Conservation (phyloP, 352 stramenopile species). For the Plasmopara muralis region DNA sequence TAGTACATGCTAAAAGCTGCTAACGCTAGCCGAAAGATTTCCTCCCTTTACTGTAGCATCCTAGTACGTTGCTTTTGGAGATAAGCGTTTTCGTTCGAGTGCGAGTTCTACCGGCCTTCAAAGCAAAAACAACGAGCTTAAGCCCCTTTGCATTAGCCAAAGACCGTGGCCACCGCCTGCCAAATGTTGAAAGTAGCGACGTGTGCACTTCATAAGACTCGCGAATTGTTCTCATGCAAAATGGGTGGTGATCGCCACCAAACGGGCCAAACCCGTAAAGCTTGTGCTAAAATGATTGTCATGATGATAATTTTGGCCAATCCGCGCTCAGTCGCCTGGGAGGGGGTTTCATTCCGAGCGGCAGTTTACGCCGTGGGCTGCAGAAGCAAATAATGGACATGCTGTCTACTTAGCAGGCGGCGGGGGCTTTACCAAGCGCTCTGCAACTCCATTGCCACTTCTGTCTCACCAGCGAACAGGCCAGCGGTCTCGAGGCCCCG, state of each 20-base stretch:
- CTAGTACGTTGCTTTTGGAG: too few relatives aligned
- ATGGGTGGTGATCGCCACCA: not conserved
- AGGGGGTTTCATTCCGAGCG: constrained; percentile 24
- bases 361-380: constrained; percentile 15
- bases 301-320: constrained; percentile 4
- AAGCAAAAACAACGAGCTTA: too few relatives aligned
- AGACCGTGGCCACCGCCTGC: too few relatives aligned
- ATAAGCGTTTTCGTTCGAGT: too few relatives aligned
- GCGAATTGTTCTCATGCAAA: not conserved
- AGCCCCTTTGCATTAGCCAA: too few relatives aligned
- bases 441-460: not conserved
- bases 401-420: not conserved
- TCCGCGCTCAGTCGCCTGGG: constrained; percentile 1
- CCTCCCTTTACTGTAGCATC: too few relatives aligned
- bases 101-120: too few relatives aligned
- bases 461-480: not conserved
- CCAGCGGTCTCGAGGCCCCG: constrained; percentile 8
- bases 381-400: not conserved
- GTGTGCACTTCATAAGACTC: not conserved
- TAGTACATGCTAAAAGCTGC: too few relatives aligned
- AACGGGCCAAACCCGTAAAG: constrained; percentile 1
- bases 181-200: not conserved
- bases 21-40: too few relatives aligned
- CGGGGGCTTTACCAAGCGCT: not conserved
- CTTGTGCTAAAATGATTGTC: constrained; percentile 10